Percentiles rank a stretch among this genome's conserved stretches.
Evolutionary conservation across 2,329 filamentous ascomycete genomes (phyloP).

Genomic region (Ophiostoma sp.): DNA sequence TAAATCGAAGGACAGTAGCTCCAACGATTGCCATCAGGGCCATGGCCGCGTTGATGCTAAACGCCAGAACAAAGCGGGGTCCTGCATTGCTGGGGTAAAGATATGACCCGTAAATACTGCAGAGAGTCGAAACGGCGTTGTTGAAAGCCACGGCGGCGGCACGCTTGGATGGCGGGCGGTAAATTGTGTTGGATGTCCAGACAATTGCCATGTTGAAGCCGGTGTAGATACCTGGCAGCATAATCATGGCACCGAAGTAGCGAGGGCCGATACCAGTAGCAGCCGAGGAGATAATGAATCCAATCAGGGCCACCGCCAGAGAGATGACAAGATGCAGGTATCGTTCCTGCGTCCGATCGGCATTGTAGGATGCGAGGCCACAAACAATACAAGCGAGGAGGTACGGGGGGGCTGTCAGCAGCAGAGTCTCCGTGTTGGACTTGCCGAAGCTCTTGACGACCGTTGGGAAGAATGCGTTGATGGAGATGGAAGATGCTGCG

Average conservation of each 20-base stretch:
- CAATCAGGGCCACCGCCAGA: neutral
- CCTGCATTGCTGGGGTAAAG: slow-evolving; percentile 9
- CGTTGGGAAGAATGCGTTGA: slow-evolving; percentile 63
- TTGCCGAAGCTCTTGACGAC: slow-evolving; percentile 62
- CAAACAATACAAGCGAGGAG: neutral
- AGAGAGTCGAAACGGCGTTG: slow-evolving; percentile 65
- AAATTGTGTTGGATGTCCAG: slow-evolving; percentile 72
- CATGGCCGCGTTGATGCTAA: neutral
- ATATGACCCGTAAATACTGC: slow-evolving; percentile 58
- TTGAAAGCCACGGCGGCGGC: slow-evolving; percentile 52
- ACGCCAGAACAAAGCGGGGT: neutral
- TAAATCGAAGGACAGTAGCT: neutral
- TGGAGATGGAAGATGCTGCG: slow-evolving; percentile 49
- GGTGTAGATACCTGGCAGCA: slow-evolving; percentile 49
- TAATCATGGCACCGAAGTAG: slow-evolving; percentile 67
- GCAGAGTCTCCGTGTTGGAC: slow-evolving; percentile 46
- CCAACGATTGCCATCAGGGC: neutral
- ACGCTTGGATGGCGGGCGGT: slow-evolving; percentile 37
- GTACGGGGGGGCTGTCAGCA: neutral
- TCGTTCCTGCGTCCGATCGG: neutral
- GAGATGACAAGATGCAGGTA: neutral
- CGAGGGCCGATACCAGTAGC: slow-evolving; percentile 56
- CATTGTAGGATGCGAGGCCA: neutral
- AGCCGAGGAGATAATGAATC: slow-evolving; percentile 42
- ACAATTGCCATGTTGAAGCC: slow-evolving; percentile 62